Evolutionary conservation across 2,329 filamentous ascomycete genomes (phyloP), one percentile per base, ranked within the genome.

Genomic region (Pseudovirgaria hyperparasitica): DNA sequence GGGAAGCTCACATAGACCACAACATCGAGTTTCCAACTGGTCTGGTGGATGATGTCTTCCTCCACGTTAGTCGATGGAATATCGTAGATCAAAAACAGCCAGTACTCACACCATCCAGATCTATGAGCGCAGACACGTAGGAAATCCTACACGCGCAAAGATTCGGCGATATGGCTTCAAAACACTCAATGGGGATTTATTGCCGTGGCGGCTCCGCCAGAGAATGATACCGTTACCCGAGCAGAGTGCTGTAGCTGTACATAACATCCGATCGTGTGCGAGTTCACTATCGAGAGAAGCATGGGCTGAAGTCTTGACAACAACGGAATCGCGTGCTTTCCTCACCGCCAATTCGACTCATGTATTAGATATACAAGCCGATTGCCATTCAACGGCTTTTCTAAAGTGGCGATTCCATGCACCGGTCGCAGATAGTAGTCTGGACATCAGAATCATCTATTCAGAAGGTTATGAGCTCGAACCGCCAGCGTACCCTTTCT

Each of bases 201-300:
- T 50, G 1, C 55, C 55, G 1, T 61, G 57, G 57, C 37, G 46
- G 16, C 32, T 61, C 3, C 41, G 41, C 6, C 48, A 52, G n/a
- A 48, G 56, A 1, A 29, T 33, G 1, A 57, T 58, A n/a, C 55
- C 55, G 0, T 41, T 49, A 39, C 45, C n/a, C n/a, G n/a, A n/a
- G n/a, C n/a, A n/a, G n/a, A n/a, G n/a, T n/a, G n/a, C n/a, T n/a
- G n/a, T n/a, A n/a, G n/a, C n/a, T n/a, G n/a, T n/a, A n/a, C n/a
- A n/a, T n/a, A n/a, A n/a, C n/a, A n/a, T n/a, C n/a, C n/a, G n/a
- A n/a, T n/a, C n/a, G n/a, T n/a, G n/a, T n/a, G n/a, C n/a, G n/a
- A n/a, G n/a, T n/a, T n/a, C n/a, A n/a, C n/a, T n/a, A n/a, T n/a
- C n/a, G n/a, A n/a, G n/a, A n/a, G n/a, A n/a, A n/a, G n/a, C n/a